Evolutionary conservation across 192 early-diverging fungal species (phyloP), one percentile per base, ranked within the genome.

Genomic region (Gaertneriomyces semiglobifer): DNA sequence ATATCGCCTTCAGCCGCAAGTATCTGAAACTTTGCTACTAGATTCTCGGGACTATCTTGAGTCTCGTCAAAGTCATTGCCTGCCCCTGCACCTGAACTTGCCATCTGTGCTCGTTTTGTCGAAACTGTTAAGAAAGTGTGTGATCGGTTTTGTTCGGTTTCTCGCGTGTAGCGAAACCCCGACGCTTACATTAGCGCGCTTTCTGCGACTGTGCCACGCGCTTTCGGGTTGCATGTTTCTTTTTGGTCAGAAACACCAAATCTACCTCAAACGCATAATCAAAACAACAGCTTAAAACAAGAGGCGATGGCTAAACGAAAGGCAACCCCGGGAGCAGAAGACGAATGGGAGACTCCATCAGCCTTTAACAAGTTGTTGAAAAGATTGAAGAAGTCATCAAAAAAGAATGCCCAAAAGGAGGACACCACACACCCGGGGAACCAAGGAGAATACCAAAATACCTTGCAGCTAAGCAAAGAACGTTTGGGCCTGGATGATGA

Each of bases 361-460:
- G 72, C 82, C 38, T 88, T 84, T 69, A 81, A 75, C 68, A 80
- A 80, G 50, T 68, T 88, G 12, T 57, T 88, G 7, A 83, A 83
- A 2, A 75, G 79, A 2, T 68, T 88, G 44, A 80, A 84, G 62
- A 84, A 80, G 74, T 78, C 71, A 11, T 82, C 83, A 0, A 79
- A 83, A 42, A n/a, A 44, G 25, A 33, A 33, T 33, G 25, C 25
- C 25, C 0, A 14, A n/a, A 18, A 50, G 18, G 14, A n/a, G 48
- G 12, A n/a, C 14, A 18, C 18, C 1, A 50, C 14, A 18, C 14
- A 2, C 12, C 48, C 12, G 1, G 12, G 1, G 2, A 18, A 18
- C 18, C 0, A 0, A n/a, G 18, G 18, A 50, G 18, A 18, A n/a
- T 2, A 50, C 18, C 48, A 2, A n/a, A 18, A 50, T 14, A 14